phyloP scores from a whole-genome alignment of 495 filamentous ascomycete genomes.

The Platismatia glauca region DNA sequence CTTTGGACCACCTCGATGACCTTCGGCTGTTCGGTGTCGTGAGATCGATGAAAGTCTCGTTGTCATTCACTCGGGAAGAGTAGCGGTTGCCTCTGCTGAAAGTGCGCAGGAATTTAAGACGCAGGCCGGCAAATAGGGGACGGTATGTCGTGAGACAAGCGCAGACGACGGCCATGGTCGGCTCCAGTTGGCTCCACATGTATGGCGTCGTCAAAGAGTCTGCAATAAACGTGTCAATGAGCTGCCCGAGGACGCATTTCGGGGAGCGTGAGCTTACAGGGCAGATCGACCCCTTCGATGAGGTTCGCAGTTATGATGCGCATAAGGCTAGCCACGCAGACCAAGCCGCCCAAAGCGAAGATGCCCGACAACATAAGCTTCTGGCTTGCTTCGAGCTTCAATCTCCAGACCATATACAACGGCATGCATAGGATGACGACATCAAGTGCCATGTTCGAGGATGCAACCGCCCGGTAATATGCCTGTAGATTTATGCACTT shows the following conservation, averaged over 20 bases:
- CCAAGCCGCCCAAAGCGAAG: conserved; percentile 28
- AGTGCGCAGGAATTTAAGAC: conserved; percentile 4
- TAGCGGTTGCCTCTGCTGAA: not conserved
- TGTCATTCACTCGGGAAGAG: not conserved
- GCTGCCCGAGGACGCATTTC: too few species aligned
- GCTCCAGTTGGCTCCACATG: conserved; percentile 19
- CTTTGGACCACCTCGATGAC: not conserved
- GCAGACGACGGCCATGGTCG: conserved; percentile 18
- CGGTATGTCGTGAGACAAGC: conserved; percentile 18
- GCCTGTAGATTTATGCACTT: conserved; percentile 37
- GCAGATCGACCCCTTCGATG: conserved; percentile 7
- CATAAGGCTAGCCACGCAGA: conserved; percentile 28
- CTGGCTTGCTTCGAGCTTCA: conserved; percentile 20
- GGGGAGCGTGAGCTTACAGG: not conserved
- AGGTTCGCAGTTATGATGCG: conserved; percentile 26
- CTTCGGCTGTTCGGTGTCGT: conserved; percentile 2
- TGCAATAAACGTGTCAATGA: not conserved
- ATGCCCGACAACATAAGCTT: conserved; percentile 22
- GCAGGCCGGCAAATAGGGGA: conserved; percentile 9
- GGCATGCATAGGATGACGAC: conserved; percentile 39
- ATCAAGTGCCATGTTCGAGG: conserved; percentile 39
- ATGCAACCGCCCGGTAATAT: conserved; percentile 36
- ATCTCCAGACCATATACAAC: conserved; percentile 17
- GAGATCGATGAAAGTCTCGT: not conserved
- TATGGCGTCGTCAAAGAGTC: conserved; percentile 13